Percentiles rank a stretch among this genome's conserved stretches.
phyloP scores from a whole-genome alignment of 352 stramenopile genomes.

The Phytophthora hybrid region DNA sequence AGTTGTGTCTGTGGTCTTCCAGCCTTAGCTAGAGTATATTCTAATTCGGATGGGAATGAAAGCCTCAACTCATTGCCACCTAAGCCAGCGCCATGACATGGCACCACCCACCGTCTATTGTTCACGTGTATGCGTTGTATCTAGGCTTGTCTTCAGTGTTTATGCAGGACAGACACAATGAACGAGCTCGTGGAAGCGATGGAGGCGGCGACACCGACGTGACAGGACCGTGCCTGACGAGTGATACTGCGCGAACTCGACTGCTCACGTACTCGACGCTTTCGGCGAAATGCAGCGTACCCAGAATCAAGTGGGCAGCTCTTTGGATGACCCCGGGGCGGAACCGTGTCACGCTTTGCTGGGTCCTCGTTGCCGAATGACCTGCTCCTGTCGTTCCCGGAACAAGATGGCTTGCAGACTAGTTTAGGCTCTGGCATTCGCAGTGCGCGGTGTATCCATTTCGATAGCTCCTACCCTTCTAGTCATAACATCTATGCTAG shows the following conservation, averaged over 20 bases:
- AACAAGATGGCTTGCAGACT: too few species aligned
- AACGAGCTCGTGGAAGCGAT: background rate
- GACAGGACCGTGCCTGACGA: slow-evolving; percentile 35
- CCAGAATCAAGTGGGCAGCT: slow-evolving; percentile 51
- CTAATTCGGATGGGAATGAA: slow-evolving; percentile 32
- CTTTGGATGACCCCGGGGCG: slow-evolving; percentile 36
- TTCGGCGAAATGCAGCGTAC: slow-evolving; percentile 40
- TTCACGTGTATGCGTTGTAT: background rate
- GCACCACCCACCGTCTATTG: slow-evolving; percentile 21
- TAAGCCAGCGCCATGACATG: too few species aligned
- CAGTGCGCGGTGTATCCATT: too few species aligned
- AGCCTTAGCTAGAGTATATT: slow-evolving; percentile 1
- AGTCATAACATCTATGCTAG: too few species aligned
- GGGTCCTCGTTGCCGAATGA: slow-evolving; percentile 17
- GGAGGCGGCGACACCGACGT: background rate
- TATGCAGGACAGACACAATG: background rate
- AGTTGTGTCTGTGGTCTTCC: too few species aligned
- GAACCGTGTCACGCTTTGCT: background rate
- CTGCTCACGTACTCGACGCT: slow-evolving; percentile 48
- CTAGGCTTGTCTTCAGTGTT: background rate
- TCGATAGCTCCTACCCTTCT: too few species aligned
- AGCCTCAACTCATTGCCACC: background rate
- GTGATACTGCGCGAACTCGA: slow-evolving; percentile 36
- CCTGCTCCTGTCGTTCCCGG: too few species aligned
- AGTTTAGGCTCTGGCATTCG: too few species aligned